A percentile compares a stretch with the other conserved stretches of the same genome.
phyloP scores from a whole-genome alignment of 2,329 filamentous ascomycete species.

The Hymenoscyphus fraxineus region DNA sequence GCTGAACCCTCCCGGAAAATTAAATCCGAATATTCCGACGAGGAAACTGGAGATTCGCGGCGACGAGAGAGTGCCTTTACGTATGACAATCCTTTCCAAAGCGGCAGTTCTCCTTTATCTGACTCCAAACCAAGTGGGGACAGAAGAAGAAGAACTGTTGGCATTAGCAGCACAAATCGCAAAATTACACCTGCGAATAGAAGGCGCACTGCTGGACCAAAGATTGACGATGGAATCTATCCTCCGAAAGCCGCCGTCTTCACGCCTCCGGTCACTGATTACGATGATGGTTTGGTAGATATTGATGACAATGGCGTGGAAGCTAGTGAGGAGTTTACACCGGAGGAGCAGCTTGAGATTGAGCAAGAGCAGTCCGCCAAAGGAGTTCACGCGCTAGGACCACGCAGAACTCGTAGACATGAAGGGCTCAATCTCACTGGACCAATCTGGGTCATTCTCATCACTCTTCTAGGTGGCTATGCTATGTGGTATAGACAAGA shows the following conservation, averaged over 20 bases:
- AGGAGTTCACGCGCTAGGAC: conserved; percentile 46
- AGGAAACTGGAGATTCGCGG: conserved; percentile 30
- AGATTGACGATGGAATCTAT: conserved; percentile 48
- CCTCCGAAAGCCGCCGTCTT: conserved; percentile 56
- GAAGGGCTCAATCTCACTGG: conserved; percentile 52
- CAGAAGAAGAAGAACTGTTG: conserved; percentile 43
- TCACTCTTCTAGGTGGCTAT: conserved; percentile 68
- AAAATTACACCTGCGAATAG: conserved; percentile 39
- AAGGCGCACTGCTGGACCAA: conserved; percentile 48
- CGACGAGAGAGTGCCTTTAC: conserved; percentile 68
- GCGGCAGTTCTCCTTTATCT: conserved; percentile 67
- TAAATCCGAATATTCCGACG: conserved; percentile 52
- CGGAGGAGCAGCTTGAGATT: conserved; percentile 80
- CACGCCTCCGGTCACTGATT: conserved; percentile 49
- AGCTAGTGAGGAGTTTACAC: conserved; percentile 87
- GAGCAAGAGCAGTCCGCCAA: conserved; percentile 62
- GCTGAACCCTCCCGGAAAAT: conserved; percentile 40
- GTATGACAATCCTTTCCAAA: conserved; percentile 90
- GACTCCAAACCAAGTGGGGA: conserved; percentile 45
- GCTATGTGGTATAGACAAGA: conserved; percentile 86
- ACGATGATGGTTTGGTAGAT: conserved; percentile 38
- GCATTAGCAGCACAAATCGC: conserved; percentile 36
- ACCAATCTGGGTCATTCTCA: conserved; percentile 67
- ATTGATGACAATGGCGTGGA: conserved; percentile 50
- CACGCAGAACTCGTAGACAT: conserved; percentile 40